These are phyloP conservation scores for Cercospora canescens DNA, from an alignment of 2,329 filamentous ascomycete genomes.

Conservation along the genomic window DNA sequence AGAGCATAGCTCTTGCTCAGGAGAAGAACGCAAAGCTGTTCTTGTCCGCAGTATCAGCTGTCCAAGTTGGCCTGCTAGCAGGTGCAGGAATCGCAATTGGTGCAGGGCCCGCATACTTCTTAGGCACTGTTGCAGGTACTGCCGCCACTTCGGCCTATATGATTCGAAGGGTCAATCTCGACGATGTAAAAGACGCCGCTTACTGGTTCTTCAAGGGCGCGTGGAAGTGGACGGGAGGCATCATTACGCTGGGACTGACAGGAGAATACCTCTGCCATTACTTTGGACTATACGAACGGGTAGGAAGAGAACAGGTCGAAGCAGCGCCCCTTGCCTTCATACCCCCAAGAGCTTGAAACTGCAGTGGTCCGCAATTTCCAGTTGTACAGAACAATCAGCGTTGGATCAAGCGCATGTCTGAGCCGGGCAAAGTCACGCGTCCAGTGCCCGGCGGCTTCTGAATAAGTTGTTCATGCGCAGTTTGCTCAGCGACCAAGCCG, in stretches of 20 bases:
- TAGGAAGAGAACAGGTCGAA: neutral
- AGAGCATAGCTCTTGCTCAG: constrained; percentile 81
- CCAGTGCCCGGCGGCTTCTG: neutral
- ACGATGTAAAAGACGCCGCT: constrained; percentile 60
- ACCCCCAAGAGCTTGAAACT: constrained; percentile 1
- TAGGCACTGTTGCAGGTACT: constrained; percentile 60
- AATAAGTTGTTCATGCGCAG: neutral
- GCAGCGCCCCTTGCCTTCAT: neutral
- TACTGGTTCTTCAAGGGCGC: constrained; percentile 66
- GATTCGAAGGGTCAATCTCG: constrained; percentile 60
- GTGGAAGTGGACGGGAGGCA: constrained; percentile 59
- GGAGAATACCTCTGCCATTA: constrained; percentile 51
- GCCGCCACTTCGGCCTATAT: constrained; percentile 56
- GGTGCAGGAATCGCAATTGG: constrained; percentile 66
- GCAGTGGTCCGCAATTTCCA: neutral
- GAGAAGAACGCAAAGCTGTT: constrained; percentile 75
- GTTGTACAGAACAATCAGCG: neutral
- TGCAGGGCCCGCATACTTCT: constrained; percentile 59
- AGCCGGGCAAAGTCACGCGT: neutral
- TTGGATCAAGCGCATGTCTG: neutral
- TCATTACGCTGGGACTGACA: constrained; percentile 56
- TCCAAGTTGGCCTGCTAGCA: constrained; percentile 69
- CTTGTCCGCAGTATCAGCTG: constrained; percentile 66
- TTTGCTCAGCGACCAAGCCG: neutral
- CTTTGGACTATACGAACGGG: constrained; percentile 13